Evolutionary conservation across 495 filamentous ascomycete species (phyloP), one percentile per base, ranked within the genome.

Genomic region (Trichoderma reesei): DNA sequence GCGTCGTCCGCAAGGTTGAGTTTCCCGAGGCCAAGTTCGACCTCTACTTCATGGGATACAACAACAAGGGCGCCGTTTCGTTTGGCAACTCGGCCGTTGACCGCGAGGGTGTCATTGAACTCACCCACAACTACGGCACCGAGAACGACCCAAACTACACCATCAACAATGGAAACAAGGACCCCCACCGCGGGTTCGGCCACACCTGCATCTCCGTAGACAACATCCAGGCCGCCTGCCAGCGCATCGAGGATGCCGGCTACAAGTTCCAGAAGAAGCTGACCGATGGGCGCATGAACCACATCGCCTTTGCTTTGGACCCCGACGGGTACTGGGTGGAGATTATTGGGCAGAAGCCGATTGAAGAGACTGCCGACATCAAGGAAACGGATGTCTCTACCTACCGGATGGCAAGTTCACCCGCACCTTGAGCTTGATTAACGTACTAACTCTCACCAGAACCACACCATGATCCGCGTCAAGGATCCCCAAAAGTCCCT

Each of bases 51-150:
- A 81, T 93, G 44, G 87, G 83, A 56, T 91, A 88, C 76, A 87
- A 92, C 74, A 77, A 78, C 3, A 80, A 88, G 5, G 73, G 76
- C 26, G 85, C 89, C 33, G 73, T 78, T 41, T 88, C 86, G 4
- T 73, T 72, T 39, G 87, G 82, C 65, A 82, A 81, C 67, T 82
- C 82, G 70, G 88, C 86, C 75, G 90, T 87, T 64, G 90, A 95
- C 75, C 89, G 93, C 62, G 87, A 96, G 69, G 93, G 90, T 39
- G 79, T 96, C 26, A 83, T 98, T 68, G 94, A 98, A 72, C 85
- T 98, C 65, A 96, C 91, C 63, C 94, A 98, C 82, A 97, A 97
- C 81, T 90, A 96, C 75, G 94, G 94, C 70, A 97, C 92, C 16
- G 94, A 98, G 76, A 81, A 81, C 65, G 90, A 98, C 73, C 84